Conservation (phyloP, 139 green algal genomes). For the Micromonas commoda region DNA sequence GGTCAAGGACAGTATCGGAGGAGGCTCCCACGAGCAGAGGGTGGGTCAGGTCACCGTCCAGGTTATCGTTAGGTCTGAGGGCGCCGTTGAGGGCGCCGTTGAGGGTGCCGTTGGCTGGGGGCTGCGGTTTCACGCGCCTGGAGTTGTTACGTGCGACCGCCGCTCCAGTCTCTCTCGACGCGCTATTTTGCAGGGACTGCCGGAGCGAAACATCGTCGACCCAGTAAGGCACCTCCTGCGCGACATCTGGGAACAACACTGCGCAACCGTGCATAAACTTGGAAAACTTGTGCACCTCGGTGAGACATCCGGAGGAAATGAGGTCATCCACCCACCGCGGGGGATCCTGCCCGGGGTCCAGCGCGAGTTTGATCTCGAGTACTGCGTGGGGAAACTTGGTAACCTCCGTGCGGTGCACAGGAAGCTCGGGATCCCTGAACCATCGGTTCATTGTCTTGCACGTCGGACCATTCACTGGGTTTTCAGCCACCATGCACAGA, state of each 20-base stretch:
- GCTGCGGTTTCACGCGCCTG: too few relatives aligned
- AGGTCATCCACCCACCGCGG: slow-evolving; percentile 73
- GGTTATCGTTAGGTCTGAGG: background rate
- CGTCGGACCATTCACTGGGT: slow-evolving; percentile 69
- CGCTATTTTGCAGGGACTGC: slow-evolving; percentile 46
- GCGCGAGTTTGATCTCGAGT: slow-evolving; percentile 90
- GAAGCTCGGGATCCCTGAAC: slow-evolving; percentile 68
- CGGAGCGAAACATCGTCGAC: slow-evolving; percentile 77
- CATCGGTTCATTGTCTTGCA: slow-evolving; percentile 50
- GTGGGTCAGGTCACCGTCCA: background rate
- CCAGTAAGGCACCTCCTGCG: slow-evolving; percentile 84
- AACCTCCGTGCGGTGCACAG: slow-evolving; percentile 20
- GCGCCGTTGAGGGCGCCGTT: slow-evolving; percentile 28
- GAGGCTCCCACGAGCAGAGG: background rate
- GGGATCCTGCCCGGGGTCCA: slow-evolving; percentile 67
- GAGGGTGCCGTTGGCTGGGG: too few relatives aligned
- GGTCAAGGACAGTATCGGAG: background rate
- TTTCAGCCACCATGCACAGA: slow-evolving; percentile 91
- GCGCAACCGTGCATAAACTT: slow-evolving; percentile 35
- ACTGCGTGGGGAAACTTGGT: slow-evolving; percentile 81
- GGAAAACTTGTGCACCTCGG: slow-evolving; percentile 35
- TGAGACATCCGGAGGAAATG: slow-evolving; percentile 22
- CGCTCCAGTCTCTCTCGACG: background rate
- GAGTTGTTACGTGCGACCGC: too few relatives aligned
- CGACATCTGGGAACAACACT: slow-evolving; percentile 64